phyloP scores from a whole-genome alignment of 2,329 filamentous ascomycete species.

The Paecilomyces fulvus region DNA sequence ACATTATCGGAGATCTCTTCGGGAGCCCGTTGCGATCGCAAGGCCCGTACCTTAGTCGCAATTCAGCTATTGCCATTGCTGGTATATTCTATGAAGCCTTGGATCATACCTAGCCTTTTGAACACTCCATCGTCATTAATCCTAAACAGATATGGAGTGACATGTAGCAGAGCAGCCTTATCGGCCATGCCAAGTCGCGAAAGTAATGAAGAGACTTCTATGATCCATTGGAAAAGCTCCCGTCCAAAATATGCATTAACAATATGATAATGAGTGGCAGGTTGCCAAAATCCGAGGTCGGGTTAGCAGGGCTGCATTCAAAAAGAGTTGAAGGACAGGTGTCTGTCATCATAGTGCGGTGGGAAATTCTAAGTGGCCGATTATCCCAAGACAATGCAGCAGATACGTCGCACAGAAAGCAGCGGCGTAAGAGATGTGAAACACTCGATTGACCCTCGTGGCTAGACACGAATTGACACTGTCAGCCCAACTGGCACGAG shows the following conservation, averaged over 20 bases:
- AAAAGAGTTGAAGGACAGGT: not conserved
- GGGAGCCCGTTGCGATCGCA: not conserved
- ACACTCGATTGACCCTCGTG: not conserved
- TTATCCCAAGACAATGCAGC: not conserved
- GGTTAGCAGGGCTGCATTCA: not conserved
- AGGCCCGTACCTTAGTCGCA: not conserved
- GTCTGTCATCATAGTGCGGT: not conserved
- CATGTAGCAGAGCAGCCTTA: not conserved
- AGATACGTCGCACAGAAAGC: conserved; percentile 2
- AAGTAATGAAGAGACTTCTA: not conserved
- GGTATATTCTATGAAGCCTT: not conserved
- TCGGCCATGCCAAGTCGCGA: not conserved
- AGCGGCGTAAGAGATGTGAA: not conserved
- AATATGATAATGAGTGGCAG: not conserved
- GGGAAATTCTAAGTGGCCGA: not conserved
- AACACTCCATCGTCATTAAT: not conserved
- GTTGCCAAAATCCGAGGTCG: not conserved
- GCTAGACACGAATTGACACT: conserved; percentile 1
- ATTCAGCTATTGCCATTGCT: not conserved
- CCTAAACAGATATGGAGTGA: too few relatives aligned
- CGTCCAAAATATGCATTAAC: not conserved
- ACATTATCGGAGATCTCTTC: not conserved
- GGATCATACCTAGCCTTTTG: not conserved
- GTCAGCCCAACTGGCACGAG: not conserved
- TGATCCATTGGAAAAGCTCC: not conserved